These are phyloP conservation scores for Diversispora epigaea DNA, from an alignment of 192 early-diverging fungal species.

Conservation along the genomic window DNA sequence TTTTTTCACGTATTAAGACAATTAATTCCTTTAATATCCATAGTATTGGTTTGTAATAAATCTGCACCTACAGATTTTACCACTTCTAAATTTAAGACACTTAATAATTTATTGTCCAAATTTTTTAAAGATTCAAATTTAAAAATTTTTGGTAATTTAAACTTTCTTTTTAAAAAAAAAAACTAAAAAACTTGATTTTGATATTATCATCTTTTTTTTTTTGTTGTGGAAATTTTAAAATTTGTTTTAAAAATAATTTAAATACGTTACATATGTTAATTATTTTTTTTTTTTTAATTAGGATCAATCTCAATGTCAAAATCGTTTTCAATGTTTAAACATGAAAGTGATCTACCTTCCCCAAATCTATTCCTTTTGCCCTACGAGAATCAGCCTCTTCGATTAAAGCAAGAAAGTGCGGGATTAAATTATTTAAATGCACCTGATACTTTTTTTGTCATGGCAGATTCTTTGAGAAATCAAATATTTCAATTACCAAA, in stretches of 20 bases:
- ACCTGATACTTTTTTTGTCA: conserved; percentile 23
- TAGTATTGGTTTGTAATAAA: conserved; percentile 45
- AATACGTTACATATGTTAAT: no score
- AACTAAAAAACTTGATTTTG: no score
- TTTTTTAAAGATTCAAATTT: conserved; percentile 38
- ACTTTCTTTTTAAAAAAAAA: not conserved
- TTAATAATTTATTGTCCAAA: conserved; percentile 18
- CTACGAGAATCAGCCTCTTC: not conserved
- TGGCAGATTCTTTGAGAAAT: conserved; percentile 37
- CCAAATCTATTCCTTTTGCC: conserved; percentile 45
- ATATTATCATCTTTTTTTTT: not conserved
- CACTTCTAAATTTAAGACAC: conserved; percentile 20
- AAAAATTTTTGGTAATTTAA: conserved; percentile 37
- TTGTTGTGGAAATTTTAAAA: no score
- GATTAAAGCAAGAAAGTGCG: not conserved
- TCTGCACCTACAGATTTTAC: conserved; percentile 33
- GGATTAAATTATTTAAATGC: conserved; percentile 34
- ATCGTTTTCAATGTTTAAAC: conserved; percentile 30
- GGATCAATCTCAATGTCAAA: conserved; percentile 36
- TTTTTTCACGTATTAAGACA: not conserved
- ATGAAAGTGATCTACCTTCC: not conserved
- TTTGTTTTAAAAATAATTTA: no score
- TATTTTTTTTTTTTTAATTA: no score
- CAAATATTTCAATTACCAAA: conserved; percentile 43
- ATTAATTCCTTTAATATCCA: not conserved